Percentiles rank a stretch among this genome's conserved stretches.
Evolutionary conservation across 2,329 filamentous ascomycete species (phyloP).

Genomic region (Fusarium secorum): DNA sequence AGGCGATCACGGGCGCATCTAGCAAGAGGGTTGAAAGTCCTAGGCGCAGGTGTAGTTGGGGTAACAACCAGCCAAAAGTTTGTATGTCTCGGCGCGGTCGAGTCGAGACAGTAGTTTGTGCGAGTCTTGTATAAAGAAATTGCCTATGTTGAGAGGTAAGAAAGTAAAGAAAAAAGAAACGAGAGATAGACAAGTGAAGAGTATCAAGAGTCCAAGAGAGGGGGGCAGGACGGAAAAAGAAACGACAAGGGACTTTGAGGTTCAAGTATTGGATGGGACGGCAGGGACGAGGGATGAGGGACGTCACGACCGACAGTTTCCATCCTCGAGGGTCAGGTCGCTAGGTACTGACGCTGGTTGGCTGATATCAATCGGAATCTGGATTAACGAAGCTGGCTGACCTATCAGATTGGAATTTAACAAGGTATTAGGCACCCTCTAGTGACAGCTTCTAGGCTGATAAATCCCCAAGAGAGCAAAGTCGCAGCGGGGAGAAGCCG

Average conservation of each 20-base stretch:
- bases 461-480: conserved; percentile 18
- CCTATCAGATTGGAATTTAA: neutral
- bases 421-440: conserved; percentile 24
- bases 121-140: neutral
- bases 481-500: conserved; percentile 15
- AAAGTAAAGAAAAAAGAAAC: conserved; percentile 9
- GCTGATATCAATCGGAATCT: conserved; percentile 18
- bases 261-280: conserved; percentile 21
- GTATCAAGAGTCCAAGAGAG: conserved; percentile 25
- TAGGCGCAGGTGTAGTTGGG: conserved; percentile 9
- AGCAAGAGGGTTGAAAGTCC: conserved; percentile 8
- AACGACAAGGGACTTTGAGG: conserved; percentile 30
- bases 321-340: neutral
- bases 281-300: conserved; percentile 29
- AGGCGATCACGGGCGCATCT: conserved; percentile 26
- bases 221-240: conserved; percentile 28
- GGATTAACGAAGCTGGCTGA: neutral
- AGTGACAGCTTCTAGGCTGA: conserved; percentile 13
- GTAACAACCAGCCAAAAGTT: conserved; percentile 7
- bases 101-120: neutral
- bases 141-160: neutral
- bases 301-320: conserved; percentile 28
- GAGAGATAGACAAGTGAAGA: neutral
- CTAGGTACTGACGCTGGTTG: conserved; percentile 23
- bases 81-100: conserved; percentile 14